Evolutionary conservation across 2,329 filamentous ascomycete species (phyloP), one percentile per base, ranked within the genome.

Genomic region (Leptoxyphium fumago): DNA sequence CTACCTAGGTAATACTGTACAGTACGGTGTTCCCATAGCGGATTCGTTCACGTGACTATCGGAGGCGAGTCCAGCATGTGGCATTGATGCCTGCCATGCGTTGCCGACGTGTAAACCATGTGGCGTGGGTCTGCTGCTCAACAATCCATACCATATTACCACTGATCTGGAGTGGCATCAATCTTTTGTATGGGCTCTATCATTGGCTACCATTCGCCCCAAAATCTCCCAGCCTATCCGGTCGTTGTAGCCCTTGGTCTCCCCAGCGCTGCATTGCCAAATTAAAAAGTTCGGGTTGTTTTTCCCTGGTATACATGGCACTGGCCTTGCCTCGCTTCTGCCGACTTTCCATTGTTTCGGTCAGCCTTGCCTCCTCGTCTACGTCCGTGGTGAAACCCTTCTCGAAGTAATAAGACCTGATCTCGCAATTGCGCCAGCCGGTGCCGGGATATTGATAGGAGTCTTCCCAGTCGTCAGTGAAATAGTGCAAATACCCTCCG

Each of bases 381-480:
- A 9, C 29, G n/a, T 38, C 38, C 38, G 7, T 26, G 38, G 36
- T 38, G 17, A 14, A 6, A 41, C 34, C 43, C 10, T 38, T 18
- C 29, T 44, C 17, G 10, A 44, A 44, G 8, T 14, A 21, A 36
- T 41, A 44, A 11, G 29, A 36, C 39, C 38, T 36, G 21, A 29
- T 41, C 38, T 44, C 43, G 28, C 43, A 44, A 18, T 44, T 44
- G 10, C 9, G 10, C 43, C 43, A 44, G 17, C 43, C 43, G 2
- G 43, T 44, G 3, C 43, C 43, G 10, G 43, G 28, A 17, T 10
- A 34, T 11, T 3, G 9, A 13, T 17, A 29, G 8, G 43, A 34
- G 2, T 41, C 43, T n/a, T 44, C 43, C 43, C 43, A 44, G 14
- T 44, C 43, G 11, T 41, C 29, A 10, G 43, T 44, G 38, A 44